Base-by-base conservation (phyloP, 129 eudicot species). In the Pittosporum tobira region DNA sequence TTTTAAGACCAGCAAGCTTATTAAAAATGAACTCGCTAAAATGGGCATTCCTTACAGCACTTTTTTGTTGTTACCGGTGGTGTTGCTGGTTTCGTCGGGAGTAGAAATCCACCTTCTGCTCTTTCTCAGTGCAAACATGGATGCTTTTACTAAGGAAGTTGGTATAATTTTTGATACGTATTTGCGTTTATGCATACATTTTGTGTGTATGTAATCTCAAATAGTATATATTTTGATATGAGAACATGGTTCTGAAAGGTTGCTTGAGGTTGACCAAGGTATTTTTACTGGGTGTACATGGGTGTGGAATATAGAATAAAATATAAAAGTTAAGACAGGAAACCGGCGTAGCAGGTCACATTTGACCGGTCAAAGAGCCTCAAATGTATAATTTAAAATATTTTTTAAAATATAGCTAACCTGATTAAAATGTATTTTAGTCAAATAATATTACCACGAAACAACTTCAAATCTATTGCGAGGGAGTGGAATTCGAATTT, bases 131-230 rank as follows among this genome's bases (percentile, higher is more conserved):
- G 84, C 84, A 20, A 84, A 84, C 76, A 84, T 84, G 93, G 93
- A 84, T 73, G 93, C 93, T 58, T 63, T 84, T 14, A 74, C 93
- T 50, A 79, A 79, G 77, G 81, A 84, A 87, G 93, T 83, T 49
- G 27, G 13, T 15, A 18, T 19, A 11, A 13, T 40, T 3, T 22
- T 14, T 15, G 44, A 7, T 44, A 0, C 55, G n/a, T 44, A n/a
- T 61, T 16, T 18, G 1, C 43, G 15, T n/a, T n/a, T n/a, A n/a
- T 7, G 2, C 46, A 4, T 24, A n/a, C 27, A 3, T 16, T 6
- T 10, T n/a, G 27, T 24, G 15, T 0, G 13, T 10, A 6, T 3
- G 21, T 3, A n/a, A 18, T 20, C 20, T n/a, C n/a, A n/a, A n/a
- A n/a, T n/a, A n/a, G n/a, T 38, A 37, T 9, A 26, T 45, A 49